Percentiles rank a stretch among this genome's conserved stretches.
These are phyloP conservation scores for Leccinum huronense DNA, from an alignment of 1,284 basidiomycete genomes.

Conservation along the genomic window DNA sequence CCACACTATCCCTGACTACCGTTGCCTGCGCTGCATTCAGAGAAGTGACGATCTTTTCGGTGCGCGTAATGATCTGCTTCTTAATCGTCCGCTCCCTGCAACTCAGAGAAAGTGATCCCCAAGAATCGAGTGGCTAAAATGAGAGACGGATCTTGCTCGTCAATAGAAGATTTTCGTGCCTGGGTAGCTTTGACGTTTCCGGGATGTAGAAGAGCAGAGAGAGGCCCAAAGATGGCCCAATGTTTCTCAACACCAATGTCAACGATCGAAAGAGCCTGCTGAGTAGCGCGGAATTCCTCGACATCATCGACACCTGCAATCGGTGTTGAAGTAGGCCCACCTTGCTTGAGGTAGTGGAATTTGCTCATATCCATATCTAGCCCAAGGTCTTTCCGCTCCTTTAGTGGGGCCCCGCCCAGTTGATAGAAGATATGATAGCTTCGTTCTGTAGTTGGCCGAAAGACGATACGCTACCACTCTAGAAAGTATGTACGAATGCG, in stretches of 20 bases:
- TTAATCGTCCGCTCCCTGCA: conserved; percentile 99
- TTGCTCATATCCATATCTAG: conserved; percentile 83
- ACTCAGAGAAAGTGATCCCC: conserved; percentile 89
- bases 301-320: conserved; percentile 94
- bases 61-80: conserved; percentile 93
- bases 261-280: conserved; percentile 93
- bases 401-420: conserved; percentile 92
- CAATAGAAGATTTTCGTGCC: conserved; percentile 78
- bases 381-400: conserved; percentile 93
- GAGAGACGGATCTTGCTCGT: conserved; percentile 84
- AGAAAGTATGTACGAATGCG: conserved; percentile 97
- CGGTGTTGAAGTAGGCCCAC: conserved; percentile 81
- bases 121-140: conserved; percentile 84
- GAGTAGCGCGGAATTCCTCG: conserved; percentile 92
- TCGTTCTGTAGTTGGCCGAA: conserved; percentile 94
- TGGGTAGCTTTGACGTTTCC: conserved; percentile 93
- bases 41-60: conserved; percentile 92
- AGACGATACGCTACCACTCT: conserved; percentile 95
- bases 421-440: conserved; percentile 99
- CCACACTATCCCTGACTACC: conserved; percentile 95
- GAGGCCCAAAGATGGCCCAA: conserved; percentile 95
- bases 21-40: conserved; percentile 88
- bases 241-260: conserved; percentile 97
- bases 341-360: conserved; percentile 93
- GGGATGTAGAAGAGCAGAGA: conserved; percentile 92